phyloP scores from a whole-genome alignment of 768 basidiomycete genomes.

The Calocybe indica region DNA sequence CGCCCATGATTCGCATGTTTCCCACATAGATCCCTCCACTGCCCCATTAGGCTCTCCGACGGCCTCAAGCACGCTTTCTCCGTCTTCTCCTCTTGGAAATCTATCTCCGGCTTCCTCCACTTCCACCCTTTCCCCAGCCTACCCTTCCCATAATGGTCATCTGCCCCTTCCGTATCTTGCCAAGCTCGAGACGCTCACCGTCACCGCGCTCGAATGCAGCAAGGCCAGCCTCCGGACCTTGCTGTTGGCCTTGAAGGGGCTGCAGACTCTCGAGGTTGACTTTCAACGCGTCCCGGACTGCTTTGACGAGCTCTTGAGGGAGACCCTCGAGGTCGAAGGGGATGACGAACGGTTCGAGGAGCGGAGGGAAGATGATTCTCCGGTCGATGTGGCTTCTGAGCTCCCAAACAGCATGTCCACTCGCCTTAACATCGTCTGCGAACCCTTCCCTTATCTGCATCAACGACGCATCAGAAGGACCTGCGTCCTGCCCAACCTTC shows the following conservation, averaged over 20 bases:
- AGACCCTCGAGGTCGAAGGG: slow-evolving; percentile 11
- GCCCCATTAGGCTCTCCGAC: slow-evolving; percentile 2
- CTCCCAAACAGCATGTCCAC: no score
- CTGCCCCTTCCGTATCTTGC: slow-evolving; percentile 24
- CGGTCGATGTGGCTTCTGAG: no score
- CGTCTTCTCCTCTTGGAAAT: slow-evolving; percentile 1
- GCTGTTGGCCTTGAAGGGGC: slow-evolving; percentile 24
- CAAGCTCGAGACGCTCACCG: slow-evolving; percentile 28
- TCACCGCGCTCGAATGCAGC: slow-evolving; percentile 39
- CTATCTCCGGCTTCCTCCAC: slow-evolving; percentile 1
- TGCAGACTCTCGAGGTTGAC: slow-evolving; percentile 37
- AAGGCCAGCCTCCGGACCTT: slow-evolving; percentile 26
- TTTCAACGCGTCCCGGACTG: slow-evolving; percentile 26
- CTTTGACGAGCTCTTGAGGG: slow-evolving; percentile 29
- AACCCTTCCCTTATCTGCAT: no score
- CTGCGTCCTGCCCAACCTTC: neutral
- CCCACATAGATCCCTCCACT: slow-evolving; percentile 1
- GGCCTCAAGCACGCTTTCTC: neutral
- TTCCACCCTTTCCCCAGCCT: neutral
- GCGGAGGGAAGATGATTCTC: no score
- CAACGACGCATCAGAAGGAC: no score
- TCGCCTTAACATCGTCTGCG: no score
- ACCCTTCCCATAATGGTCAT: slow-evolving; percentile 1
- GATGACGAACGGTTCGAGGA: neutral
- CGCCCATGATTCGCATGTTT: slow-evolving; percentile 1